phyloP scores from a whole-genome alignment of 306 rosid species.

The Pueraria montana region DNA sequence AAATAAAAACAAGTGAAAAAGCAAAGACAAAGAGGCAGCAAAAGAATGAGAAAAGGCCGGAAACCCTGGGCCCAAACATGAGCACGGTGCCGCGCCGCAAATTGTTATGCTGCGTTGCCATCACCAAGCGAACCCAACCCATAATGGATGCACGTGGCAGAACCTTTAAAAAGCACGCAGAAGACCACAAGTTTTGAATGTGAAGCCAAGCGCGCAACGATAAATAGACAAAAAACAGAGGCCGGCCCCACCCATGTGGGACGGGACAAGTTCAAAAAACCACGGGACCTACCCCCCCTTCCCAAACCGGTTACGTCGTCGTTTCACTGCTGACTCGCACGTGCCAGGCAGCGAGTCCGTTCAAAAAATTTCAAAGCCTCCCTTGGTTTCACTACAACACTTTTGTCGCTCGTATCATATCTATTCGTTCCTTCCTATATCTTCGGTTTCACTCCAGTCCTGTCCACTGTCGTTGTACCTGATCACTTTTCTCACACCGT shows the following conservation, averaged over 20 bases:
- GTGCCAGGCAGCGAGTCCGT: conserved; percentile 11
- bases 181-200: conserved; percentile 66
- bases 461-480: background rate
- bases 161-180: background rate
- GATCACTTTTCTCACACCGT: background rate
- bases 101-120: background rate
- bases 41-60: too few relatives aligned
- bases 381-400: background rate
- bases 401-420: conserved; percentile 25
- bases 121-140: background rate
- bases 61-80: conserved; percentile 35
- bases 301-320: conserved; percentile 51
- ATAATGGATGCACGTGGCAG: conserved; percentile 46
- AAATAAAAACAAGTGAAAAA: background rate
- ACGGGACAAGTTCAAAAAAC: conserved; percentile 53
- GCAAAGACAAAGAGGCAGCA: background rate
- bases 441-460: conserved; percentile 61
- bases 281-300: conserved; percentile 47
- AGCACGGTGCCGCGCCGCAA: conserved; percentile 36
- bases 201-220: conserved; percentile 86
- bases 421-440: conserved; percentile 52
- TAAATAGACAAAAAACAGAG: conserved; percentile 40
- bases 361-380: conserved; percentile 61
- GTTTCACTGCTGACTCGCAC: conserved; percentile 53
- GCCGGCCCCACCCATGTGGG: conserved; percentile 87